Percentiles rank a stretch among this genome's conserved stretches.
Conservation (phyloP, 83 land plant species). For the Picea mariana region DNA sequence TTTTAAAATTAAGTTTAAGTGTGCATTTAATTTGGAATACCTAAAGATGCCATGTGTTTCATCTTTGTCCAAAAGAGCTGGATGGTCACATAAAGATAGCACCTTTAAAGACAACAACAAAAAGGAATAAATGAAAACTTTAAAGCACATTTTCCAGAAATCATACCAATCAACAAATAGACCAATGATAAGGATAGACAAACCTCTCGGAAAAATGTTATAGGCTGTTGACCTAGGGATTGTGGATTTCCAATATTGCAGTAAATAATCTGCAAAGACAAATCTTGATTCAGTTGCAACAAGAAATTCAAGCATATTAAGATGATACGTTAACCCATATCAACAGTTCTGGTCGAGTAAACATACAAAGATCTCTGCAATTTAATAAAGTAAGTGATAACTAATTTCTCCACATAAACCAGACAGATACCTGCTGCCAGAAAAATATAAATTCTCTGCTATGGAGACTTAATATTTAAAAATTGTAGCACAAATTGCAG, state of each 20-base stretch:
- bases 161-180: neutral
- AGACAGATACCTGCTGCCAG: neutral
- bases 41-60: conserved; percentile 92
- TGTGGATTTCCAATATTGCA: conserved; percentile 99
- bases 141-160: neutral
- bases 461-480: neutral
- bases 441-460: neutral
- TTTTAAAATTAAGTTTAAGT: neutral
- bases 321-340: neutral
- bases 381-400: neutral
- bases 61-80: conserved; percentile 77
- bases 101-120: conserved; percentile 49
- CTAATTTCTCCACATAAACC: neutral
- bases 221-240: conserved; percentile 95
- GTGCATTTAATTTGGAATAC: conserved; percentile 26
- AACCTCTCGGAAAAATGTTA: conserved; percentile 98
- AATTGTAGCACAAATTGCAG: neutral
- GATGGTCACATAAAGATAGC: conserved; percentile 90
- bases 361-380: neutral
- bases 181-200: neutral
- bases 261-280: conserved; percentile 66
- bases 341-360: neutral
- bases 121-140: neutral
- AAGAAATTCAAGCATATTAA: neutral
- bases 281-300: neutral